phyloP scores from a whole-genome alignment of 169 alveolate species.

The Plasmodium cynomolgi region DNA sequence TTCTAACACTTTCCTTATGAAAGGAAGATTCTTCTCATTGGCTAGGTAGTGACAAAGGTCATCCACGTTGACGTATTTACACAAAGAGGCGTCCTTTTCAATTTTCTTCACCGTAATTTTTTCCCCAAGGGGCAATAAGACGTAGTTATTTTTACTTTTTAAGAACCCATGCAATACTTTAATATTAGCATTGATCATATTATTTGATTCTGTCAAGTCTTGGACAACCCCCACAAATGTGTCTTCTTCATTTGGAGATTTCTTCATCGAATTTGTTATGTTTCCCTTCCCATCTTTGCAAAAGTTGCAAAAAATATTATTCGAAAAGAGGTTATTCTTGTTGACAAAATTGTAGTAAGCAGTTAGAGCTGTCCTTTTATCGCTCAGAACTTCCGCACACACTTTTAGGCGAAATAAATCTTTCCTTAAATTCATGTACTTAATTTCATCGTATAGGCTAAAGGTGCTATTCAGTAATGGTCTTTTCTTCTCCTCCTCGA shows the following conservation, averaged over 20 bases:
- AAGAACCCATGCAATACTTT: slow-evolving; percentile 52
- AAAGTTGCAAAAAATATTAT: slow-evolving; percentile 49
- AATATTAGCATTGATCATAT: slow-evolving; percentile 58
- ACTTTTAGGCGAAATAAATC: slow-evolving; percentile 47
- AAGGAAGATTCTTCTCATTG: slow-evolving; percentile 2
- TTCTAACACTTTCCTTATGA: not conserved
- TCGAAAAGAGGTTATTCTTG: slow-evolving; percentile 28
- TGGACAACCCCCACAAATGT: slow-evolving; percentile 57
- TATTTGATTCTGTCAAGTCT: slow-evolving; percentile 63
- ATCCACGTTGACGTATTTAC: slow-evolving; percentile 35
- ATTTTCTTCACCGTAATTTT: slow-evolving; percentile 54
- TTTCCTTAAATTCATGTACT: slow-evolving; percentile 55
- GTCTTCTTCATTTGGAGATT: slow-evolving; percentile 20
- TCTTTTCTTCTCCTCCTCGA: slow-evolving; percentile 17
- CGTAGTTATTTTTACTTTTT: slow-evolving; percentile 28
- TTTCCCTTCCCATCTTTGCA: not conserved
- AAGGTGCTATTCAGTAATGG: slow-evolving; percentile 26
- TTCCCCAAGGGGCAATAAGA: slow-evolving; percentile 44
- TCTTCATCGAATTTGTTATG: slow-evolving; percentile 12
- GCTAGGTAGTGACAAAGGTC: slow-evolving; percentile 18
- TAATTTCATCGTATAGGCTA: slow-evolving; percentile 59
- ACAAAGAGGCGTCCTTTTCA: slow-evolving; percentile 21
- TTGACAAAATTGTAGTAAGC: slow-evolving; percentile 47
- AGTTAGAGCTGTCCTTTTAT: not conserved
- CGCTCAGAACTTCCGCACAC: slow-evolving; percentile 31